Conservation (phyloP, 2,329 filamentous ascomycete species). For the Knufia fluminis region DNA sequence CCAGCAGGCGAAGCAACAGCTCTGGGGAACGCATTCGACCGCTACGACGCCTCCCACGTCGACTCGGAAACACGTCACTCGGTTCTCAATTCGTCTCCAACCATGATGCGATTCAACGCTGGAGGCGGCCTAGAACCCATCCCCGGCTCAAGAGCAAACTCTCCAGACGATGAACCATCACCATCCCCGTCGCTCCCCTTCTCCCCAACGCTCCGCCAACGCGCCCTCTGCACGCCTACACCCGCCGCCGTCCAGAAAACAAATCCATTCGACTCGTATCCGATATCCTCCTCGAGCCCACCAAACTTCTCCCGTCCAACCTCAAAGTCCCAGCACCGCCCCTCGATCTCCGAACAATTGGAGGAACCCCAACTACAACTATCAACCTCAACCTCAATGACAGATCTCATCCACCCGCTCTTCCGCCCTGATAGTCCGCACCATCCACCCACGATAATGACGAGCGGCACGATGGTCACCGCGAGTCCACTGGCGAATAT, state of each 20-base stretch:
- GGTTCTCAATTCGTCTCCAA: conserved; percentile 21
- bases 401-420: conserved; percentile 49
- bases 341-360: conserved; percentile 5
- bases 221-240: conserved; percentile 14
- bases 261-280: background rate
- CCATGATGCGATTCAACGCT: conserved; percentile 13
- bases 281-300: conserved; percentile 22
- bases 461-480: conserved; percentile 45
- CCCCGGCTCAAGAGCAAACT: conserved; percentile 22
- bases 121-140: conserved; percentile 22
- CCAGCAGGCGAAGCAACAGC: conserved; percentile 16
- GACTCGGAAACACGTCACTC: conserved; percentile 20
- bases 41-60: conserved; percentile 22
- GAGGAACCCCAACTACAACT: background rate
- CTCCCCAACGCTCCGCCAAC: background rate
- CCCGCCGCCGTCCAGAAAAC: conserved; percentile 5
- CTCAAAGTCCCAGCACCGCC: conserved; percentile 13
- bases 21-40: conserved; percentile 5
- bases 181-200: conserved; percentile 16
- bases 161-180: conserved; percentile 20
- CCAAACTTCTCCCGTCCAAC: conserved; percentile 24
- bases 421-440: conserved; percentile 48
- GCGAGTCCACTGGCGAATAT: conserved; percentile 48
- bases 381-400: conserved; percentile 27
- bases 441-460: conserved; percentile 42